Evolutionary conservation across 1,284 basidiomycete species (phyloP), one percentile per base, ranked within the genome.

Genomic region (Exsudoporus floridanus): DNA sequence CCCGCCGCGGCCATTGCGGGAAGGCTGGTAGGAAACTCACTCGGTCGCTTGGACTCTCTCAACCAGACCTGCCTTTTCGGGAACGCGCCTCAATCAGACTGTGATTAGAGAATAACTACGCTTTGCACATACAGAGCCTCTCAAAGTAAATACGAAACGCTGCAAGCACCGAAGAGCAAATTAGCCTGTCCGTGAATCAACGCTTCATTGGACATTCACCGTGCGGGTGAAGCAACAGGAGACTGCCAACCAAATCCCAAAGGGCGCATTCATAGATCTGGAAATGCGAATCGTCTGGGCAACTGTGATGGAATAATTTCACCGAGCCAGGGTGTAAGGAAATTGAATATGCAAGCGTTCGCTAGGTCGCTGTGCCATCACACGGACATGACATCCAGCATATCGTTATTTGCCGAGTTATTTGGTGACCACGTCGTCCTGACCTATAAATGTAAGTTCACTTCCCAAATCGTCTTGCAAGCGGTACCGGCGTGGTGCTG

Each of bases 1-100:
- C 71, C 69, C 45, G 79, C 69, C 44, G 79, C 72, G 66, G 77
- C 76, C 70, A 71, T 70, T 25, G 43, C 44, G 36, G 28, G 13
- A 30, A 30, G 28, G 43, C 33, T 27, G 4, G 25, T 41, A 39
- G 16, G 23, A 44, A 44, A 30, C 36, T 46, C 19, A 1, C 25
- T 49, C 7, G 13, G 27, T 23, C 23, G 21, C 21, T 34, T 40
- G 27, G 28, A 54, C 44, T 7, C 21, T 14, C 23, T 19, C 23
- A 45, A 57, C 55, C 25, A 23, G 13, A 46, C 52, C 52, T 67
- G 54, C 57, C 69, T 64, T 65, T 66, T 71, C 27, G 23, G 63
- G 63, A 57, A 45, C 21, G 13, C 41, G 12, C 40, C 27, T 27
- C 34, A 16, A 34, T 34, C 16, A 10, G 35, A 36, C 8, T 18